Evolutionary conservation across 306 rosid genomes (phyloP).

Genomic region (Trifolium subterraneum): DNA sequence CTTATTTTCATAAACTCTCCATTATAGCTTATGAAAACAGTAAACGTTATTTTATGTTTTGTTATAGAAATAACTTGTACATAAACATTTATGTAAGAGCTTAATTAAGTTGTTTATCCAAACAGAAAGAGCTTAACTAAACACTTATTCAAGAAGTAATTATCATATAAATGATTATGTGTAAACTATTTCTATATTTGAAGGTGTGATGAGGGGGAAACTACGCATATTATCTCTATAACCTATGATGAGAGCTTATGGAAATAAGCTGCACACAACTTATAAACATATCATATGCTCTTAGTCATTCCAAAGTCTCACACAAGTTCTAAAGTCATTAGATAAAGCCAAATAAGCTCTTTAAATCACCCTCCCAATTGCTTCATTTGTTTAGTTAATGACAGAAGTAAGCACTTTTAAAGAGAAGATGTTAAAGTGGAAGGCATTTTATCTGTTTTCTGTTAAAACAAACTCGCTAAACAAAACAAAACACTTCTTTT

Average conservation of each 20-base stretch:
- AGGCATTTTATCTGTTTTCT: background rate
- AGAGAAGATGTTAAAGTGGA: slow-evolving; percentile 1
- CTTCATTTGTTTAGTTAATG: slow-evolving; percentile 11
- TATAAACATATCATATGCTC: background rate
- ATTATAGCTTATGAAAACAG: background rate
- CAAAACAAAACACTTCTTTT: background rate
- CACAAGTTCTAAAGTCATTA: background rate
- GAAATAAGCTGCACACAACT: background rate
- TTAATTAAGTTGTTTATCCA: background rate
- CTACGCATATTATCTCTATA: background rate
- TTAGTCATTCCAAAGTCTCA: background rate
- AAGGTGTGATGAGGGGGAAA: background rate
- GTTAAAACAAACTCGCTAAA: background rate
- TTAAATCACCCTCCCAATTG: background rate
- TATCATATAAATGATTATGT: background rate
- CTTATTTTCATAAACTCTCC: too few species aligned
- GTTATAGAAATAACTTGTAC: background rate
- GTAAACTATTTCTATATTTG: background rate
- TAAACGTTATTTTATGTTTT: too few species aligned
- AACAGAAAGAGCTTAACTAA: background rate
- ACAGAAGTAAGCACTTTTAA: slow-evolving; percentile 4
- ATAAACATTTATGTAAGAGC: background rate
- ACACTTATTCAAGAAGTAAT: background rate
- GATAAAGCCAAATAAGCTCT: slow-evolving; percentile 1
- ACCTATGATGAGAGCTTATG: background rate